phyloP scores from a whole-genome alignment of 2,329 filamentous ascomycete species.

The Phaeomoniella chlamydospora region DNA sequence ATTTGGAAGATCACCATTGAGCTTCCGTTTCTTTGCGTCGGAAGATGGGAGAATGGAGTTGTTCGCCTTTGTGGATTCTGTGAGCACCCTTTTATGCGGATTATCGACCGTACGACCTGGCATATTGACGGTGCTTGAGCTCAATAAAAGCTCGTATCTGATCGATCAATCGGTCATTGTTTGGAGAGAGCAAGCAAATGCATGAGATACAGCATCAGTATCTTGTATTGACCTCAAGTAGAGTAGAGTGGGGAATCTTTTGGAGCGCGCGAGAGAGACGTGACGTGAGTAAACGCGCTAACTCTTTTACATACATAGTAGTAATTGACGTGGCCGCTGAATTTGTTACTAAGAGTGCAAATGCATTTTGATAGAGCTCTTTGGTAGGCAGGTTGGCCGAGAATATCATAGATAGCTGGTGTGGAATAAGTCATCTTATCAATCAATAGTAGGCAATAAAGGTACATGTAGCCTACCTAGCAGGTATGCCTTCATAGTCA shows the following conservation, averaged over 20 bases:
- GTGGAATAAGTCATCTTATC: too few relatives aligned
- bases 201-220: too few relatives aligned
- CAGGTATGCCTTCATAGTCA: too few relatives aligned
- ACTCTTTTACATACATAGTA: neutral
- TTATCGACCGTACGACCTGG: neutral
- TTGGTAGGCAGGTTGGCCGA: too few relatives aligned
- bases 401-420: too few relatives aligned
- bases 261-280: neutral
- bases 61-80: slow-evolving; percentile 50
- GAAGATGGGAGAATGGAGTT: slow-evolving; percentile 38
- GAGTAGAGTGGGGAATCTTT: neutral
- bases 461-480: too few relatives aligned
- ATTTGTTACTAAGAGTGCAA: too few relatives aligned
- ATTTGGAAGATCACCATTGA: slow-evolving; percentile 41
- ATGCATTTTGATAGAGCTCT: too few relatives aligned
- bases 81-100: slow-evolving; percentile 59
- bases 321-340: too few relatives aligned
- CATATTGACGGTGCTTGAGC: neutral
- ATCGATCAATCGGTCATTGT: neutral
- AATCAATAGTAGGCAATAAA: too few relatives aligned
- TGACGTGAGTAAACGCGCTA: neutral
- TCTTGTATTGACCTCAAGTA: neutral
- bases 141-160: neutral
- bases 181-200: neutral
- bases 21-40: slow-evolving; percentile 64